Percentiles rank a stretch among this genome's conserved stretches.
These are phyloP conservation scores for Coemansia aciculifera DNA, from an alignment of 192 early-diverging fungal species.

Conservation along the genomic window DNA sequence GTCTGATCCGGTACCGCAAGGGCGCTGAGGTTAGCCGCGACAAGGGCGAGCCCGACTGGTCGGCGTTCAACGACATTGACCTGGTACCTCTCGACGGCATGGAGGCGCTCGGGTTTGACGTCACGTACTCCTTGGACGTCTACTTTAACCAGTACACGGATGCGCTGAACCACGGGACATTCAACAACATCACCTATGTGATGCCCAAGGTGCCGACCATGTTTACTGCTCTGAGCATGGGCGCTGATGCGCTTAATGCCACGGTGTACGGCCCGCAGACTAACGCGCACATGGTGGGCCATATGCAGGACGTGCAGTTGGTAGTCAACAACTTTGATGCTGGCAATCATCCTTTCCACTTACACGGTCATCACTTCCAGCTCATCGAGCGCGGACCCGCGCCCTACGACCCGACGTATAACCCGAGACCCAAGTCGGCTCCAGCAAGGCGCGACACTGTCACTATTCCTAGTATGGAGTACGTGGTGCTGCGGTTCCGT, in stretches of 20 bases:
- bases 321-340: slow-evolving; percentile 74
- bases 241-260: slow-evolving; percentile 50
- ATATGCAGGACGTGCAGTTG: slow-evolving; percentile 68
- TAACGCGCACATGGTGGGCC: slow-evolving; percentile 61
- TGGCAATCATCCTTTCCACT: slow-evolving; percentile 77
- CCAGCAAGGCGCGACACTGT: slow-evolving; percentile 78
- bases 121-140: slow-evolving; percentile 59
- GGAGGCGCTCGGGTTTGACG: slow-evolving; percentile 50
- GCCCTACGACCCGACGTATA: slow-evolving; percentile 57
- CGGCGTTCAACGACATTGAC: slow-evolving; percentile 58
- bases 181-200: slow-evolving; percentile 74
- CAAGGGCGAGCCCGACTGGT: slow-evolving; percentile 35
- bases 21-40: slow-evolving; percentile 19
- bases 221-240: slow-evolving; percentile 65
- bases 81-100: slow-evolving; percentile 57
- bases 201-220: slow-evolving; percentile 66
- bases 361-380: slow-evolving; percentile 85
- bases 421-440: slow-evolving; percentile 44
- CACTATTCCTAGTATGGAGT: slow-evolving; percentile 65
- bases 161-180: slow-evolving; percentile 76
- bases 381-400: slow-evolving; percentile 64
- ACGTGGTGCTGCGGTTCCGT: slow-evolving; percentile 69
- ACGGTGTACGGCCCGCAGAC: slow-evolving; percentile 67
- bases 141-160: slow-evolving; percentile 67
- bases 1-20: slow-evolving; percentile 57